Evolutionary conservation across 495 filamentous ascomycete genomes (phyloP), one percentile per base, ranked within the genome.

Genomic region (Hypoxylon fuscum): DNA sequence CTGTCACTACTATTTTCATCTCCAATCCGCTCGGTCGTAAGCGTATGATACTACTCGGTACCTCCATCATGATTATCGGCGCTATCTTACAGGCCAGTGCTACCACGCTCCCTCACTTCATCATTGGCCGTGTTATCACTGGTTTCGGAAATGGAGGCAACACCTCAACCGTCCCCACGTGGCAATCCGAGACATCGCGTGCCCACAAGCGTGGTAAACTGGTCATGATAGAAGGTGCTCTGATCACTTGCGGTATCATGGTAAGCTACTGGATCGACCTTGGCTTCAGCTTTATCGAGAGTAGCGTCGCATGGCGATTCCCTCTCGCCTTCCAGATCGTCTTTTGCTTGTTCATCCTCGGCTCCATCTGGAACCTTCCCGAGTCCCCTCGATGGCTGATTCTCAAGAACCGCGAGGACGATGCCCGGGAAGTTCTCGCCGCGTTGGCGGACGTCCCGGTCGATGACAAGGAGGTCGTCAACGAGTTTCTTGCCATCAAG

Each of bases 341-440:
- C 66, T 90, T 91, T 66, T 86, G 86, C 22, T 51, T 85, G 2
- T 75, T 87, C 46, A 85, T 90, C 32, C 70, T 89, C 18, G 68
- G 55, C 9, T 84, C 87, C 62, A 81, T 92, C 63, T 78, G 86
- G 69, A 79, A 81, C 57, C 77, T 90, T 10, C 90, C 89, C 21
- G 89, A 92, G 74, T 90, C 87, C 0, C 90, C 89, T 1, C 79
- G 88, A 44, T 93, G 89, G 88, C 81, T 92, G 18, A 85, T 92
- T 46, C 72, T 90, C 41, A 87, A 87, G 74, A 85, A 87, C 44
- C 78, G 79, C 8, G 85, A 89, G 54, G 81, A 87, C 11, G 88
- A 91, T 72, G 85, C 88, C 4, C 72, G 83, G 5, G 79, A 84
- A 20, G 86, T 91, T 10, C 76, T 93, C 9, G 77, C 77, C 20